Evolutionary conservation across 2,329 filamentous ascomycete genomes (phyloP).

Genomic region (Erysiphe neolycopersici): DNA sequence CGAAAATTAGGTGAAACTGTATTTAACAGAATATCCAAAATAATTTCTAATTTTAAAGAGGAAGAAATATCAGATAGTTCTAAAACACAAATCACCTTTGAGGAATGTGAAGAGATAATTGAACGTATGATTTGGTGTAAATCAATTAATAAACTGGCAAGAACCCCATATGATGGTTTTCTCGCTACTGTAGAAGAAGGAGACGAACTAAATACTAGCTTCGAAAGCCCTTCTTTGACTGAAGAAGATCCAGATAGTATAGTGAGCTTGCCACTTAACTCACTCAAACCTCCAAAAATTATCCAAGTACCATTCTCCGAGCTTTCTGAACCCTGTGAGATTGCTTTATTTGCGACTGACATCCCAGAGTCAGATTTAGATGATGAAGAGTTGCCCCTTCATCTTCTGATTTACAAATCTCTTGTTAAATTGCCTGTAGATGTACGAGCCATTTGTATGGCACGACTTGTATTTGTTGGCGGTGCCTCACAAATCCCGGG

Average conservation of each 20-base stretch:
- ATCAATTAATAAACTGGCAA: conserved; percentile 4
- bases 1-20: conserved; percentile 44
- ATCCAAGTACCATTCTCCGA: conserved; percentile 40
- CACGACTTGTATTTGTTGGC: conserved; percentile 65
- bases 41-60: conserved; percentile 11
- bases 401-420: conserved; percentile 46
- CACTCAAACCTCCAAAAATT: conserved; percentile 21
- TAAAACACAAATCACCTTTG: conserved; percentile 28
- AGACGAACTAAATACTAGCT: neutral
- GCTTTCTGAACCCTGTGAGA: conserved; percentile 50
- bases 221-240: neutral
- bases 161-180: neutral
- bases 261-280: conserved; percentile 16
- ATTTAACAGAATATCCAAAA: conserved; percentile 31
- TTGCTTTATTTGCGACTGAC: conserved; percentile 39
- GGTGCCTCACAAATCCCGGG: conserved; percentile 58
- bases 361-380: conserved; percentile 36
- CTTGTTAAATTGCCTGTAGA: conserved; percentile 57
- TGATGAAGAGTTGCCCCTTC: conserved; percentile 63
- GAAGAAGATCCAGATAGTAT: neutral
- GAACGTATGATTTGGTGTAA: conserved; percentile 56
- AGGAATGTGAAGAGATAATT: conserved; percentile 58
- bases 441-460: conserved; percentile 62
- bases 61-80: conserved; percentile 2
- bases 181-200: neutral